phyloP scores from a whole-genome alignment of 805 yeast genomes.

The Saturnispora kantuleensis region DNA sequence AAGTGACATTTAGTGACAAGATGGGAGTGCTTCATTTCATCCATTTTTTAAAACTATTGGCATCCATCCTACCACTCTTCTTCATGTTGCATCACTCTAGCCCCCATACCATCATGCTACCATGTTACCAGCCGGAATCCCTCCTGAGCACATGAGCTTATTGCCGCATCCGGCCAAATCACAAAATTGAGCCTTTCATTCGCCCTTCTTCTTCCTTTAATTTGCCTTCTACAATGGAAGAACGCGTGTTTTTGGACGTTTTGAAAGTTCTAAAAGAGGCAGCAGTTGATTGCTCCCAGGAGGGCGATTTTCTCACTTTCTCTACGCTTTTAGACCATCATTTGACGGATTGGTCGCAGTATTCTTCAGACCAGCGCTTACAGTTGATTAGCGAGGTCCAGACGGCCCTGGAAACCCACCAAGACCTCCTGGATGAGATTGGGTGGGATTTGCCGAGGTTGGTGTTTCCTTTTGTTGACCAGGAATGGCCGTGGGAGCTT shows the following conservation, averaged over 20 bases:
- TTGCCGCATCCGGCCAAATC: too few species aligned
- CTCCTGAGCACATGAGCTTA: background rate
- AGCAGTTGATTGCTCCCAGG: constrained; percentile 26
- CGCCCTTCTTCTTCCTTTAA: background rate
- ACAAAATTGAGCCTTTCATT: background rate
- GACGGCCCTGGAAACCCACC: constrained; percentile 35
- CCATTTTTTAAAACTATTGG: too few species aligned
- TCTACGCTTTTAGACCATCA: constrained; percentile 64
- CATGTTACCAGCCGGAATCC: too few species aligned
- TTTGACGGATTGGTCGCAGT: constrained; percentile 38
- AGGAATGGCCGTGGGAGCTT: constrained; percentile 25
- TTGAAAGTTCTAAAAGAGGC: constrained; percentile 16
- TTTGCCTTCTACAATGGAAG: background rate
- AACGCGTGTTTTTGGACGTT: constrained; percentile 3
- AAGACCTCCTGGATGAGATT: constrained; percentile 48
- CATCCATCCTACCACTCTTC: background rate
- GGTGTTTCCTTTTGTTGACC: constrained; percentile 43
- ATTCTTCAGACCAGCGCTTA: constrained; percentile 39
- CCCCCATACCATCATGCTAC: too few species aligned
- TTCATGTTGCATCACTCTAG: too few species aligned
- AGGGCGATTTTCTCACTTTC: constrained; percentile 57
- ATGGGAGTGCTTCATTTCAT: too few species aligned
- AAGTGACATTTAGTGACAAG: too few species aligned
- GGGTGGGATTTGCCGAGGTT: constrained; percentile 90
- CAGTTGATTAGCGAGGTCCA: constrained; percentile 37